phyloP scores from a whole-genome alignment of 2,329 filamentous ascomycete species.

The Fusarium protoensiforme region DNA sequence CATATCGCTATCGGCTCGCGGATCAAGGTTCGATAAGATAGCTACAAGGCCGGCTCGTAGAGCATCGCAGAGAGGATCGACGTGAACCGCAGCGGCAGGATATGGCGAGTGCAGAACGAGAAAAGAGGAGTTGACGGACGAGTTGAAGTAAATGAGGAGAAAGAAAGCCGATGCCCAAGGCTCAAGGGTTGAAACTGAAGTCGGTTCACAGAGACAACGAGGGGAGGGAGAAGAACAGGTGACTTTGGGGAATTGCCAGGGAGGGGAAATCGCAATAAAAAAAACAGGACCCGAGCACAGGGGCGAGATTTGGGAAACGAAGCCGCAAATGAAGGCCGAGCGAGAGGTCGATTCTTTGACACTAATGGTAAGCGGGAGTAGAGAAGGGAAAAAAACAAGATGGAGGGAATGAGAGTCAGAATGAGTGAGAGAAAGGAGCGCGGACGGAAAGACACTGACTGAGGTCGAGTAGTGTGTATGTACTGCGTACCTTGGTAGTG shows the following conservation, averaged over 20 bases:
- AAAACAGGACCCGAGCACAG: conserved; percentile 31
- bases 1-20: conserved; percentile 37
- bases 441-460: conserved; percentile 2
- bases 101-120: not conserved
- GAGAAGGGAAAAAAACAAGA: not conserved
- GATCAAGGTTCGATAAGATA: conserved; percentile 37
- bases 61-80: conserved; percentile 37
- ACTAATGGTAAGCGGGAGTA: conserved; percentile 2
- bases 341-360: conserved; percentile 13
- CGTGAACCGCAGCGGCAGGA: not conserved
- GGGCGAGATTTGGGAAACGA: conserved; percentile 25
- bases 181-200: conserved; percentile 22
- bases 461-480: not conserved
- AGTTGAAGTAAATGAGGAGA: conserved; percentile 5
- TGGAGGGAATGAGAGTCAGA: conserved; percentile 5
- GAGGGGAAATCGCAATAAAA: conserved; percentile 45
- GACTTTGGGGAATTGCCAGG: conserved; percentile 33
- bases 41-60: conserved; percentile 34
- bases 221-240: conserved; percentile 43
- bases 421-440: not conserved
- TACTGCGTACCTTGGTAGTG: conserved; percentile 11
- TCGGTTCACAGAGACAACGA: conserved; percentile 25
- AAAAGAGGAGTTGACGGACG: not conserved
- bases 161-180: conserved; percentile 18
- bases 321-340: conserved; percentile 9